Conservation (phyloP, 176 grass and related monocot species). For the Bonia amplexicaulis region DNA sequence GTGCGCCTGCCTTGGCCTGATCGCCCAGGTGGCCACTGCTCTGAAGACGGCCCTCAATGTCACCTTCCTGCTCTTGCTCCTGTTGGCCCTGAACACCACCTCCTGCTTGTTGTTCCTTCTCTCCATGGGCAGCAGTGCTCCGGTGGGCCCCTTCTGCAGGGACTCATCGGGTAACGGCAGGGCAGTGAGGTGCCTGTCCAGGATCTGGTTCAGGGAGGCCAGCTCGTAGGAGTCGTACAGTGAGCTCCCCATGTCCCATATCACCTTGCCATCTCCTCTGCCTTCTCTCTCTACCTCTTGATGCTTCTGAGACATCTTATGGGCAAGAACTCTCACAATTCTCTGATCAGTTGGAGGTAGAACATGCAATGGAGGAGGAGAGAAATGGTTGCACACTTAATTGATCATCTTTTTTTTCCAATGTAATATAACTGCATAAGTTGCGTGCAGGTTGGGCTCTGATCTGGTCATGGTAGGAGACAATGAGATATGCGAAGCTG, state of each 20-base stretch:
- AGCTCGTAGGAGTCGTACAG: constrained; percentile 77
- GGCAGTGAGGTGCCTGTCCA: constrained; percentile 39
- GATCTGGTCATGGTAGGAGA: constrained; percentile 5
- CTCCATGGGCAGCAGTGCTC: background rate
- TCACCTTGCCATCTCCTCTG: background rate
- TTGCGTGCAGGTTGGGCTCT: background rate
- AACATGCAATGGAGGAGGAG: background rate
- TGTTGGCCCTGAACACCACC: background rate
- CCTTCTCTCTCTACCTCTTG: background rate
- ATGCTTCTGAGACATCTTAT: constrained; percentile 14
- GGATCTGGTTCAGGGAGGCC: constrained; percentile 46
- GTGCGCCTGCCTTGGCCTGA: background rate
- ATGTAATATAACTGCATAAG: background rate
- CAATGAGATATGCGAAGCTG: background rate
- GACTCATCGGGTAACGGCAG: constrained; percentile 8
- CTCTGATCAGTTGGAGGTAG: constrained; percentile 5
- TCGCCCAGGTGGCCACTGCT: constrained; percentile 23
- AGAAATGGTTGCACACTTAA: background rate
- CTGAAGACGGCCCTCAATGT: constrained; percentile 34
- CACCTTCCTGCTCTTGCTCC: constrained; percentile 26
- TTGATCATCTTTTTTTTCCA: background rate
- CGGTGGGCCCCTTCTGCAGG: background rate
- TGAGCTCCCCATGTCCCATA: constrained; percentile 74
- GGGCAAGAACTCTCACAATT: background rate
- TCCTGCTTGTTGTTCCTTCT: background rate